Evolutionary conservation across 345 rosid species (phyloP), one percentile per base, ranked within the genome.

Genomic region (Anacardium occidentale): DNA sequence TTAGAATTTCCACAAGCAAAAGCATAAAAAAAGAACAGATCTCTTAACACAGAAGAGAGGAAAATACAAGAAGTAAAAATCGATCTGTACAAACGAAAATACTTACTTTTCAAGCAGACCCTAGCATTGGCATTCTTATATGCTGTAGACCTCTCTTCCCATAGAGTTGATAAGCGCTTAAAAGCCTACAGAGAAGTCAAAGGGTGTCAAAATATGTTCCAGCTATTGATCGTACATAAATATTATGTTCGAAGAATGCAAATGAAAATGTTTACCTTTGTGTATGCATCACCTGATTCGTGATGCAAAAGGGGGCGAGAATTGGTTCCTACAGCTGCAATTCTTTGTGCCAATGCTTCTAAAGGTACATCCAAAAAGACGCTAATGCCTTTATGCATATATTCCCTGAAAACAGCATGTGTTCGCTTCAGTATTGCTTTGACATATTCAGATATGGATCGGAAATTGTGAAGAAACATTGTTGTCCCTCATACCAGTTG

Each of bases 311-410:
- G 83, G 69, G 99, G 99, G 42, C 99, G 86, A 75, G 97, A 89
- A 70, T 74, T 24, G 26, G 99, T 95, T 72, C 99, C 99, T 21
- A 95, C 96, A 50, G 96, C 87, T n/a, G 93, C 89, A 62, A 95
- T 95, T 79, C 99, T 92, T 58, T 76, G 83, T 10, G 97, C 97
- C 75, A 95, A 88, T 57, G 98, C 97, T 80, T 91, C 91, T 74
- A 95, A 75, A 71, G 99, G 99, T 72, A 92, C 99, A 84, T 95
- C 99, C 74, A 95, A 77, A 97, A 97, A 95, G 60, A 95, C 88
- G 76, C 86, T 88, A 75, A 95, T 80, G 40, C 99, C 99, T 76
- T 84, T 87, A 8, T 79, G 83, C 98, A 95, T 95, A 77, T 84
- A 77, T 60, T 72, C 83, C 98, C 99, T 94, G 79, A 66, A n/a